Evolutionary conservation across 2,329 filamentous ascomycete genomes (phyloP).

Genomic region (Dothistroma septosporum): DNA sequence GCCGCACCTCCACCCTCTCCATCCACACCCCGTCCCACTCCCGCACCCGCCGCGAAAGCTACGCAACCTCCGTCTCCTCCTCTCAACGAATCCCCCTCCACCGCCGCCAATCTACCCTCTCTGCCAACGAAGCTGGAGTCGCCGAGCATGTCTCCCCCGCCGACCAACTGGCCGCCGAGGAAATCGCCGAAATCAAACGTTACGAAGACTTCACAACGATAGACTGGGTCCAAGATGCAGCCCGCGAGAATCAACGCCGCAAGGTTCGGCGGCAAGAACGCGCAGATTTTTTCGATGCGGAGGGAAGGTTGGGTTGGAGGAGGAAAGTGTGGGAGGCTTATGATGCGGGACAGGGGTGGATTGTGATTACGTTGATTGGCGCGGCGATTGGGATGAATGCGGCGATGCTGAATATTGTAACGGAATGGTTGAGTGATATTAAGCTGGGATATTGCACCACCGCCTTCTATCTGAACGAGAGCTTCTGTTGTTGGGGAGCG

Average conservation of each 20-base stretch:
- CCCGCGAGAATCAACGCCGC: conserved; percentile 79
- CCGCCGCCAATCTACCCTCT: conserved; percentile 65
- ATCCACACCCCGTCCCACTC: conserved; percentile 22
- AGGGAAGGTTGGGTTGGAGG: conserved; percentile 70
- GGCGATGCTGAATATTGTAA: conserved; percentile 88
- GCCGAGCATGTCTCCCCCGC: conserved; percentile 51
- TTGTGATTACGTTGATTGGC: conserved; percentile 90
- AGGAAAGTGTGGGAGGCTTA: conserved; percentile 80
- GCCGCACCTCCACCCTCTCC: conserved; percentile 38
- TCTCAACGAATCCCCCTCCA: conserved; percentile 44
- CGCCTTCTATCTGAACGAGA: conserved; percentile 94
- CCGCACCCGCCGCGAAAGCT: conserved; percentile 19
- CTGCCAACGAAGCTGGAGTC: conserved; percentile 57
- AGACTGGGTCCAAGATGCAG: conserved; percentile 98
- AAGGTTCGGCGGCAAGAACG: conserved; percentile 70
- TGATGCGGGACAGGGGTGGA: conserved; percentile 95
- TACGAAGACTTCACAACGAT: conserved; percentile 98
- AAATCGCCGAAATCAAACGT: conserved; percentile 95
- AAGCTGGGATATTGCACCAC: conserved; percentile 95
- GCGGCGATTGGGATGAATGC: conserved; percentile 91
- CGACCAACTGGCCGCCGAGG: conserved; percentile 76
- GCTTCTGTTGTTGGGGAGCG: conserved; percentile 96
- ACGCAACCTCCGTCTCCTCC: conserved; percentile 22
- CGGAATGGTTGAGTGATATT: conserved; percentile 93
- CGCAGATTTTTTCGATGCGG: conserved; percentile 65